phyloP scores from a whole-genome alignment of 805 yeast species.

The Suhomyces prunicola region DNA sequence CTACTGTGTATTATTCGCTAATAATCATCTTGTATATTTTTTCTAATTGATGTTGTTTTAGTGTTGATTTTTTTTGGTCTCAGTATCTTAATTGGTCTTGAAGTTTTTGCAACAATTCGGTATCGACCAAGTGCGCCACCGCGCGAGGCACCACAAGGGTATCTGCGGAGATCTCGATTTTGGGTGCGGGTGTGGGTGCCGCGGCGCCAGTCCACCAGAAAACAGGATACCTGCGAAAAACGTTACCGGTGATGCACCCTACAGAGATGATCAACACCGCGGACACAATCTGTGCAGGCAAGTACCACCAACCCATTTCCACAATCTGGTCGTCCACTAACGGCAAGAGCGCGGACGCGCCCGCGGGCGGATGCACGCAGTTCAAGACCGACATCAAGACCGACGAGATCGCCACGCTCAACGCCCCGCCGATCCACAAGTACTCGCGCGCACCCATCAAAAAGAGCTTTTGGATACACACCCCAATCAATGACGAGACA shows the following conservation, averaged over 20 bases:
- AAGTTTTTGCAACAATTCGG: not conserved
- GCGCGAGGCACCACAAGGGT: not conserved
- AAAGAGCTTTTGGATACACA: conserved; percentile 54
- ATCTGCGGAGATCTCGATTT: not conserved
- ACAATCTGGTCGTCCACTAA: conserved; percentile 44
- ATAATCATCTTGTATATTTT: too few relatives aligned
- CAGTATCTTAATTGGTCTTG: not conserved
- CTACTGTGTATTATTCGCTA: too few relatives aligned
- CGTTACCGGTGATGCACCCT: conserved; percentile 53
- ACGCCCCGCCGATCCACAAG: conserved; percentile 57
- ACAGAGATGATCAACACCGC: conserved; percentile 46
- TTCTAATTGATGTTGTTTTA: too few relatives aligned
- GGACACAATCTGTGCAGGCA: conserved; percentile 53
- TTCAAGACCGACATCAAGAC: conserved; percentile 52
- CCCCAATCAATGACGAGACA: conserved; percentile 50
- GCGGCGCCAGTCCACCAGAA: conserved; percentile 56
- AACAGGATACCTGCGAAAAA: conserved; percentile 50
- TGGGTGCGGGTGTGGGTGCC: not conserved
- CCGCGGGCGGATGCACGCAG: conserved; percentile 70
- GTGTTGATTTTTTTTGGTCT: too few relatives aligned
- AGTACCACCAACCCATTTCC: conserved; percentile 61
- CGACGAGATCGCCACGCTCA: conserved; percentile 53
- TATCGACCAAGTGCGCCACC: not conserved
- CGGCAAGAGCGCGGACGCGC: conserved; percentile 65
- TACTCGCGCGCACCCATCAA: conserved; percentile 44